Evolutionary conservation across 2,329 filamentous ascomycete species (phyloP), one percentile per base, ranked within the genome.

Genomic region (Neoscytalidium dimidiatum): DNA sequence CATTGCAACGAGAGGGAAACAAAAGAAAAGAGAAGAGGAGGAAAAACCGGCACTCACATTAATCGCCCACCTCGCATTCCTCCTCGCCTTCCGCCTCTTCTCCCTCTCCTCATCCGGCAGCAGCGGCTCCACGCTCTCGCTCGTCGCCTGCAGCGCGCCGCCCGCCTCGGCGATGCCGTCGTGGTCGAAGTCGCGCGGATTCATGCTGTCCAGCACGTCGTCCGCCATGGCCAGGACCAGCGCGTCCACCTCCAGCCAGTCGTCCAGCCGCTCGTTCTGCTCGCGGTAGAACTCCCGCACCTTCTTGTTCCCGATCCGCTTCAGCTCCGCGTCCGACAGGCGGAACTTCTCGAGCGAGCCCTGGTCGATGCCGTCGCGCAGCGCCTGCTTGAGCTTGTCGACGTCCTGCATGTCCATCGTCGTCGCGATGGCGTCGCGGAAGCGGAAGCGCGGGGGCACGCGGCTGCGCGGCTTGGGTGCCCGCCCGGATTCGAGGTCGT

Each of bases 201-300:
- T 80, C 80, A 88, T 86, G 46, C 81, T 84, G 65, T 88, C 86
- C n/a, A 88, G 77, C 7, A 88, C 82, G 13, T 65, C 62, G 69
- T 86, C 85, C 11, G 85, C 83, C 43, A 87, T 78, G 26, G 81
- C 80, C 67, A 80, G 81, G 48, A 88, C 85, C 6, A 86, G 78
- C 38, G 83, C 81, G 72, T 87, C 85, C 35, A 87, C 84, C 71
- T 87, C 84, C 11, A 85, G 73, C 85, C 84, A 86, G 67, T 86
- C 84, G 67, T 87, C 83, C 11, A 87, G 71, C 1, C 80, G 74
- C 9, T 79, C 75, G 67, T 88, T 88, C 69, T 86, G 85, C 14
- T 77, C 75, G 67, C 84, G 78, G 73, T 87, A 88, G 69, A 85
- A 88, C 3, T 73, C 68, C 17, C 82, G 77, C n/a, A 87, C 69